Evolutionary conservation across 1,284 basidiomycete species (phyloP).

Genomic region (Pyrrhoderma lamaoense): DNA sequence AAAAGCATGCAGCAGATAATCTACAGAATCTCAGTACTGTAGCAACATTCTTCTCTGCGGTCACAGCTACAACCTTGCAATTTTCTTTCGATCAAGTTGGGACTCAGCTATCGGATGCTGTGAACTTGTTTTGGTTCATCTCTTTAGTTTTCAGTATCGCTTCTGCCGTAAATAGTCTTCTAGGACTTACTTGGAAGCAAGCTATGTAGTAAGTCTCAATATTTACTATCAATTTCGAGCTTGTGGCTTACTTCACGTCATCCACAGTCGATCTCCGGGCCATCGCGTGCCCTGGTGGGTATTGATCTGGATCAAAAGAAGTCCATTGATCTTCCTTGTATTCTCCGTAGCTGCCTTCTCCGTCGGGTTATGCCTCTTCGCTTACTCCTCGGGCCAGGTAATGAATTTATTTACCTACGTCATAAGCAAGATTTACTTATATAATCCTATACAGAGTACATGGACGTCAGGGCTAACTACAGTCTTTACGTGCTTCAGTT

Average conservation of each 20-base stretch:
- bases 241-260: no score
- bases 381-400: slow-evolving; percentile 57
- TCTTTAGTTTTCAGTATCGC: slow-evolving; percentile 71
- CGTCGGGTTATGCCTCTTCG: slow-evolving; percentile 57
- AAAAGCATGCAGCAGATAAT: slow-evolving; percentile 62
- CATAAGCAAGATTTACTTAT: no score
- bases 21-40: slow-evolving; percentile 48
- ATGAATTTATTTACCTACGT: slow-evolving; percentile 17
- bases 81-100: slow-evolving; percentile 44
- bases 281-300: slow-evolving; percentile 76
- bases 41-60: slow-evolving; percentile 72
- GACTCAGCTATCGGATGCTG: slow-evolving; percentile 36
- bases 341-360: slow-evolving; percentile 68
- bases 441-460: slow-evolving; percentile 39
- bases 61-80: slow-evolving; percentile 65
- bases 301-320: slow-evolving; percentile 73
- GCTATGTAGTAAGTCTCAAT: slow-evolving; percentile 61
- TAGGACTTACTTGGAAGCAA: slow-evolving; percentile 69
- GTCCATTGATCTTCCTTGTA: slow-evolving; percentile 65
- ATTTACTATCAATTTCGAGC: no score
- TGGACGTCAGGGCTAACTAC: slow-evolving; percentile 66
- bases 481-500: slow-evolving; percentile 65
- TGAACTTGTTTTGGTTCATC: slow-evolving; percentile 68
- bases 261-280: slow-evolving; percentile 48
- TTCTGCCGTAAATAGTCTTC: slow-evolving; percentile 64